Conservation (phyloP, 345 rosid genomes). For the Mangifera indica region DNA sequence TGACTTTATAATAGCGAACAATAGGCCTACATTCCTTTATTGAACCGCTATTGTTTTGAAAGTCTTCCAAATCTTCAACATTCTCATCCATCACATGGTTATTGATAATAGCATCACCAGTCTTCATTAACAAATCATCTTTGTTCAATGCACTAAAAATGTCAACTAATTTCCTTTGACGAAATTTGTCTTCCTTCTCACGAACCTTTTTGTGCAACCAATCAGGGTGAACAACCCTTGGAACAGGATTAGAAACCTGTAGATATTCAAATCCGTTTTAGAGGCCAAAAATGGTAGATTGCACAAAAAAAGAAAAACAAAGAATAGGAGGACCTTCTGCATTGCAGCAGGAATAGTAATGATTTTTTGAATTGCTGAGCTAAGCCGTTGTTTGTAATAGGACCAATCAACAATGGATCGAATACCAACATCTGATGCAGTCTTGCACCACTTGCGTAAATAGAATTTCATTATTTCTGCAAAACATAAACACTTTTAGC, state of each 20-base stretch:
- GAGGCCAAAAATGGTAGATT: slow-evolving; percentile 16
- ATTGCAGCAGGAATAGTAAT: slow-evolving; percentile 98
- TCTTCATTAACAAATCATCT: slow-evolving; percentile 32
- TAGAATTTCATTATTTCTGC: slow-evolving; percentile 74
- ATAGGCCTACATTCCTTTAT: slow-evolving; percentile 61
- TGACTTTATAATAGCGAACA: slow-evolving; percentile 54
- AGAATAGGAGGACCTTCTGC: slow-evolving; percentile 73
- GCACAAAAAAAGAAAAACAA: slow-evolving; percentile 12
- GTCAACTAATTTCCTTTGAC: slow-evolving; percentile 78
- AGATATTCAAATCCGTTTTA: slow-evolving; percentile 26
- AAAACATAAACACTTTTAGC: slow-evolving; percentile 25
- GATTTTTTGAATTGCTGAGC: slow-evolving; percentile 89
- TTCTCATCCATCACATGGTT: slow-evolving; percentile 31
- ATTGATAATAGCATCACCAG: slow-evolving; percentile 16
- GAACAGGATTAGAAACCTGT: slow-evolving; percentile 93
- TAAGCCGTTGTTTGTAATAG: slow-evolving; percentile 89
- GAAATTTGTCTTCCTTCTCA: slow-evolving; percentile 87
- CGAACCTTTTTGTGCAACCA: slow-evolving; percentile 96
- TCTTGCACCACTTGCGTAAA: slow-evolving; percentile 93
- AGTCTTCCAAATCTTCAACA: slow-evolving; percentile 81
- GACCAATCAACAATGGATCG: slow-evolving; percentile 93
- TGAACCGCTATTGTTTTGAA: slow-evolving; percentile 45
- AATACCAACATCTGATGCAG: slow-evolving; percentile 61
- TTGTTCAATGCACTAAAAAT: slow-evolving; percentile 46
- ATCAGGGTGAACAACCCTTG: slow-evolving; percentile 94